Percentiles rank a stretch among this genome's conserved stretches.
phyloP scores from a whole-genome alignment of 768 basidiomycete genomes.

The Mycena galopus region DNA sequence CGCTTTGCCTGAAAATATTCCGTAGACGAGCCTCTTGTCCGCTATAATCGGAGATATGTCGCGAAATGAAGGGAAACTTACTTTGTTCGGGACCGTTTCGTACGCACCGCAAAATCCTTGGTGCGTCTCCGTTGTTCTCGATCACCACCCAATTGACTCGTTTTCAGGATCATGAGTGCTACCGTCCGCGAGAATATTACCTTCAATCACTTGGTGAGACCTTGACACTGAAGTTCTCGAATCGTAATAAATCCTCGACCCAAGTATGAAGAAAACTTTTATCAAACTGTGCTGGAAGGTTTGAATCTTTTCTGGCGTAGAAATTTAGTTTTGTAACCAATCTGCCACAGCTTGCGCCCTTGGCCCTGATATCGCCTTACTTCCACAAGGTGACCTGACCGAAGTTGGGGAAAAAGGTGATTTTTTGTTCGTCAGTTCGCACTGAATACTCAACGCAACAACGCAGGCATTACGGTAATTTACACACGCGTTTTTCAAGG shows the following conservation, averaged over 20 bases:
- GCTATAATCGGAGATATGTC: constrained; percentile 92
- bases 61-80: constrained; percentile 78
- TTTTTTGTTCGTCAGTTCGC: neutral
- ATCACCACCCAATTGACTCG: neutral
- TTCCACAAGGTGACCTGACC: constrained; percentile 86
- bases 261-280: constrained; percentile 86
- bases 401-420: constrained; percentile 89
- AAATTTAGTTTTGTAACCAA: neutral
- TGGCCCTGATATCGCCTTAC: constrained; percentile 79
- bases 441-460: neutral
- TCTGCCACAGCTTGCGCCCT: constrained; percentile 81
- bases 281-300: constrained; percentile 87
- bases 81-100: constrained; percentile 76
- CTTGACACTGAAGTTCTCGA: neutral
- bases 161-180: constrained; percentile 81
- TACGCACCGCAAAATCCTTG: constrained; percentile 93
- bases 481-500: constrained; percentile 10
- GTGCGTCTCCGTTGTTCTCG: constrained; percentile 50
- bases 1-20: neutral
- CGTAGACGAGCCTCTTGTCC: constrained; percentile 77
- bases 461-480: constrained; percentile 71
- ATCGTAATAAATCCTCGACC: neutral
- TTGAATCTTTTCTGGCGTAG: neutral
- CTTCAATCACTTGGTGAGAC: constrained; percentile 74
- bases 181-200: constrained; percentile 92